Conservation (phyloP, 1,284 basidiomycete genomes). For the Cerioporus squamosus region DNA sequence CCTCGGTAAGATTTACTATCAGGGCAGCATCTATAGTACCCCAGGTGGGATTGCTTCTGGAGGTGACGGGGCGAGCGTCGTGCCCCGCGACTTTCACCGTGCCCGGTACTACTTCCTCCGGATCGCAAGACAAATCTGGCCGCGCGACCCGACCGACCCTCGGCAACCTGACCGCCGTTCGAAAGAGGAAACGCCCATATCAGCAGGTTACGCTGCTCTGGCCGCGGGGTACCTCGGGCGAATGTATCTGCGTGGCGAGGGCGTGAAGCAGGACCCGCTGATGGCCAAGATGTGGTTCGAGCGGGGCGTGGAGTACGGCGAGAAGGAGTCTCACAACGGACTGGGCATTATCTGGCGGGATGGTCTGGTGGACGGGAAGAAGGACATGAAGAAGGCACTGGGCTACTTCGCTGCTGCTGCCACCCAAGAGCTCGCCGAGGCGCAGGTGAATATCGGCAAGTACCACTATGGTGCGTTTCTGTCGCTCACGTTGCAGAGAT, state of each 20-base stretch:
- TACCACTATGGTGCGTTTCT: slow-evolving; percentile 71
- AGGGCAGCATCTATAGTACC: slow-evolving; percentile 83
- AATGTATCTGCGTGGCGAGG: slow-evolving; percentile 95
- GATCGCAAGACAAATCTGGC: slow-evolving; percentile 86
- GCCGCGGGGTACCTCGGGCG: slow-evolving; percentile 88
- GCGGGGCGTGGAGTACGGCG: slow-evolving; percentile 80
- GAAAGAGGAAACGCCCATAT: slow-evolving; percentile 60
- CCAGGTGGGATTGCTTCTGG: slow-evolving; percentile 80
- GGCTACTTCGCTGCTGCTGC: slow-evolving; percentile 82
- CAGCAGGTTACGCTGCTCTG: slow-evolving; percentile 70
- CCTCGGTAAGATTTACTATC: slow-evolving; percentile 92
- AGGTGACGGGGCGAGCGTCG: slow-evolving; percentile 86
- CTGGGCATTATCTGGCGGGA: slow-evolving; percentile 93
- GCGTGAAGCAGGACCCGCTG: slow-evolving; percentile 77
- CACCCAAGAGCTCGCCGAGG: slow-evolving; percentile 85
- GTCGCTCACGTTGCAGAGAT: not conserved
- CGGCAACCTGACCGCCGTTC: slow-evolving; percentile 43
- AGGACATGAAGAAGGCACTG: slow-evolving; percentile 74
- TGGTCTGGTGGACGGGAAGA: slow-evolving; percentile 71
- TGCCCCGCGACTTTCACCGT: slow-evolving; percentile 74
- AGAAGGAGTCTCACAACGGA: slow-evolving; percentile 88
- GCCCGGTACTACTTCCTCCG: slow-evolving; percentile 83
- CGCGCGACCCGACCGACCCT: slow-evolving; percentile 65
- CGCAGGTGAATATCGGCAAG: slow-evolving; percentile 90
- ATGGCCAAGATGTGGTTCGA: slow-evolving; percentile 95